These are phyloP conservation scores for Moniliella sp. DNA, from an alignment of 1,284 basidiomycete species.

Conservation along the genomic window DNA sequence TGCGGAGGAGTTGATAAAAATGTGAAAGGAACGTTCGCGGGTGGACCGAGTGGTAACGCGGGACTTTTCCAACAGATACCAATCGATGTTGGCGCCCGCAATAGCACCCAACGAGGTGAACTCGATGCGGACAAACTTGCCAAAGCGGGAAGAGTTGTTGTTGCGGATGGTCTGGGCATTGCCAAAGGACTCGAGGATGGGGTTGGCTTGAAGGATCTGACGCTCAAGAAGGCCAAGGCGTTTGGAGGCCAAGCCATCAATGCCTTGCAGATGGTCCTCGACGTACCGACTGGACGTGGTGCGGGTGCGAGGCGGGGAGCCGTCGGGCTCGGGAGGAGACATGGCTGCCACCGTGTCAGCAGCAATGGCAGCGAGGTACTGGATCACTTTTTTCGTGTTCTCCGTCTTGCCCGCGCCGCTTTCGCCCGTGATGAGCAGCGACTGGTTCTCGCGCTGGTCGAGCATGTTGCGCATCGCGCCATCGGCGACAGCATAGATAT, in stretches of 20 bases:
- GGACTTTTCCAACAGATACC: slow-evolving; percentile 96
- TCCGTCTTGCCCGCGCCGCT: slow-evolving; percentile 98
- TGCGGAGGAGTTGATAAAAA: slow-evolving; percentile 64
- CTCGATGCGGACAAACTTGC: slow-evolving; percentile 89
- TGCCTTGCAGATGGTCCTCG: slow-evolving; percentile 18
- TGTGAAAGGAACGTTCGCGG: slow-evolving; percentile 71
- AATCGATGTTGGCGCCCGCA: slow-evolving; percentile 92
- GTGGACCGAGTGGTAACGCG: slow-evolving; percentile 43
- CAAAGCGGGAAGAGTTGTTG: slow-evolving; percentile 88
- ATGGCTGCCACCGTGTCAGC: slow-evolving; percentile 53
- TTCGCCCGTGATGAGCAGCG: slow-evolving; percentile 93
- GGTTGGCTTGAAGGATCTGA: slow-evolving; percentile 93
- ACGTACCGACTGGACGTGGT: slow-evolving; percentile 14
- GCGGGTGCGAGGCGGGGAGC: slow-evolving; percentile 52
- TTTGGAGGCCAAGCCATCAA: slow-evolving; percentile 14
- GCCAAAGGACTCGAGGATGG: slow-evolving; percentile 90
- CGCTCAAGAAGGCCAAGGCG: slow-evolving; percentile 66
- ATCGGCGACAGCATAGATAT: slow-evolving; percentile 92
- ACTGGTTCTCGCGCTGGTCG: slow-evolving; percentile 87
- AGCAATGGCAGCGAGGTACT: slow-evolving; percentile 92
- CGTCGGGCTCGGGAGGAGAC: slow-evolving; percentile 86
- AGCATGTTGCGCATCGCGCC: slow-evolving; percentile 97
- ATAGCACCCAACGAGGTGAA: slow-evolving; percentile 85
- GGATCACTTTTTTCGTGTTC: slow-evolving; percentile 98
- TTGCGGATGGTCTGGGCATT: slow-evolving; percentile 98